Base-by-base conservation (phyloP, 2,329 filamentous ascomycete genomes). In the Calonectria henricotiae region DNA sequence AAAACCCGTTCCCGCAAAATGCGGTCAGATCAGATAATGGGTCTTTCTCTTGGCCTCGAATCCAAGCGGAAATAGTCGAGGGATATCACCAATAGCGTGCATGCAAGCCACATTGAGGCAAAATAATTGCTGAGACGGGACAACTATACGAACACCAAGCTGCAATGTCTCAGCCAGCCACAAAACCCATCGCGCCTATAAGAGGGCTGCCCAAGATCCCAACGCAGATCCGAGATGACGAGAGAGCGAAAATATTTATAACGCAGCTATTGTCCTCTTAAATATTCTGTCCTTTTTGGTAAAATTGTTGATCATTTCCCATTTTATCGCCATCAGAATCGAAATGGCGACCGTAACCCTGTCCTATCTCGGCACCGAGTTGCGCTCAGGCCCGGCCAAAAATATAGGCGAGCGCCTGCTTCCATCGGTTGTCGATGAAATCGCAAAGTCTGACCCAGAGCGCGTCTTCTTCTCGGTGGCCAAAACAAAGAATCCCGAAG, bases 391-490 rank as follows among this genome's bases (percentile, higher is more conserved):
- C 27, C 8, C 47, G 5, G 8, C 8, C 11, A 13, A 4, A 58
- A 39, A 23, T 20, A 25, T 62, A 7, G 72, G 70, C 7, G 69
- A 62, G 37, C 76, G 77, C 8, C 65, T 77, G 4, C 7, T 77
- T 2, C 71, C 73, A 9, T 65, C 65, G 2, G 27, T 79, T 4
- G 68, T 79, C 5, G 76, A 79, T 39, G 70, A 78, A 27, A 66
- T 77, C 32, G 76, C 78, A 0, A 32, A 47, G 5, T 62, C 63
- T 1, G 75, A 80, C 2, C 78, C 78, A 1, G 35, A 61, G 6
- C 85, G 83, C 39, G 54, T 83, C 7, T 80, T 82, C 5, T 82
- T 84, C 70, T 85, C 84, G 68, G 58, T 83, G 12, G 61, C 81
- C 5, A 83, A 74, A 49, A 74, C 75, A 1, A 73, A 63, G 25